These are phyloP conservation scores for Monotropa hypopitys DNA, from an alignment of 179 eudicot genomes.

Conservation along the genomic window DNA sequence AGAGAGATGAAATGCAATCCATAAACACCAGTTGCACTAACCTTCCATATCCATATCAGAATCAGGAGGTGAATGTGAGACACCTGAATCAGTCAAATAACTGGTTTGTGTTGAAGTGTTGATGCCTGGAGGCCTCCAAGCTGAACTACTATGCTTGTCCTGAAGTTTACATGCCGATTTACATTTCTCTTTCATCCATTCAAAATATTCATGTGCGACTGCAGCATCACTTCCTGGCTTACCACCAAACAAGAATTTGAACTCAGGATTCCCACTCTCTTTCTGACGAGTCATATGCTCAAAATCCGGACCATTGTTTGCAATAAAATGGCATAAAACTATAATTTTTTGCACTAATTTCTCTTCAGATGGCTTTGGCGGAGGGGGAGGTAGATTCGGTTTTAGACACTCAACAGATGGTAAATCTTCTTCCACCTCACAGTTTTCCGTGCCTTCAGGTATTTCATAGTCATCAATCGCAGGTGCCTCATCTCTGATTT, in stretches of 20 bases:
- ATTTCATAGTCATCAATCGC: neutral
- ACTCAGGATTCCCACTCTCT: constrained; percentile 45
- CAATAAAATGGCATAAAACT: constrained; percentile 38
- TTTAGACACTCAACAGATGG: constrained; percentile 7
- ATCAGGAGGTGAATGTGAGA: constrained; percentile 44
- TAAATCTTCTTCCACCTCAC: constrained; percentile 11
- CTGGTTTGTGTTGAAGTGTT: constrained; percentile 11
- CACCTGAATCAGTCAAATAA: constrained; percentile 16
- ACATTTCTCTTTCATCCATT: constrained; percentile 48
- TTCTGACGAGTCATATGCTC: constrained; percentile 42
- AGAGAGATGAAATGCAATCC: neutral
- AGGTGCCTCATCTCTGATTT: constrained; percentile 16
- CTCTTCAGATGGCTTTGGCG: constrained; percentile 45
- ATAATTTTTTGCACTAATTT: constrained; percentile 36
- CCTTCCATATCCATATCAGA: constrained; percentile 99
- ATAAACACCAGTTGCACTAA: constrained; percentile 22
- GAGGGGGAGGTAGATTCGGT: constrained; percentile 35
- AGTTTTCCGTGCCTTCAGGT: constrained; percentile 4
- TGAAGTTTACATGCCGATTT: constrained; percentile 15
- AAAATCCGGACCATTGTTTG: constrained; percentile 46
- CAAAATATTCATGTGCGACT: constrained; percentile 41
- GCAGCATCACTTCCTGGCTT: constrained; percentile 56
- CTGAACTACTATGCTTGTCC: constrained; percentile 13
- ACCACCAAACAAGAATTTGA: constrained; percentile 52
- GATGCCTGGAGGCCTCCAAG: constrained; percentile 14